Base-by-base conservation (phyloP, 176 grass and related monocot genomes). In the Pontederia crassipes region DNA sequence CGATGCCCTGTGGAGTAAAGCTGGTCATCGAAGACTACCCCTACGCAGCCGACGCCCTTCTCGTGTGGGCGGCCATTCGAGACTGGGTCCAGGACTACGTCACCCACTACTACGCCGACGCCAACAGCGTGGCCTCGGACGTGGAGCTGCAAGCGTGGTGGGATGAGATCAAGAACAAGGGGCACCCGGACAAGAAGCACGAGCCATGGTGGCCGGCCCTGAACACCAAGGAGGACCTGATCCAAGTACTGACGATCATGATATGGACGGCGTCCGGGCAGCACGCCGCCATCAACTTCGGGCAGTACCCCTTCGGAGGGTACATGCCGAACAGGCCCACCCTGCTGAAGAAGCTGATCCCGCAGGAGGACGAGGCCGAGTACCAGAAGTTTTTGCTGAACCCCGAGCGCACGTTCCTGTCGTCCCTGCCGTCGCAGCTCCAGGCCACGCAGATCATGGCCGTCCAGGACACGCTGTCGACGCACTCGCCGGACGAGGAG, bases 241-340 rank as follows among this genome's bases (percentile, higher is more conserved):
- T 27, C 26, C 10, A 59, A 28, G 1, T 13, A 20, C 24, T 24
- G 0, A 59, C 26, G 11, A 35, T 5, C 27, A 59, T 59, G 24
- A 59, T 35, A 12, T 59, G 57, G 57, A 27, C 29, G 4, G 57
- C 20, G 5, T 59, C 57, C 2, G 57, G 3, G 18, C 57, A 28
- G 24, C 57, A 59, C 26, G 57, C 57, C 10, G 57, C 57, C 24
- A 27, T 59, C 57, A 59, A 59, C 57, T 59, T 59, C 1, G 57
- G 57, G 27, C 20, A 7, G 57, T 59, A 20, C 3, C 26, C 9
- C 10, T 29, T 28, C 11, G 11, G 9, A 2, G 57, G 27, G 18
- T 32, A 59, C 57, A 0, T 59, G 10, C 57, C 57, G 2, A 20
- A 35, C 12, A 17, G 57, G 24, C 26, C 57, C 20, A 59, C 57